Percentiles rank a stretch among this genome's conserved stretches.
These are phyloP conservation scores for Peronospora belbahrii DNA, from an alignment of 352 stramenopile genomes.

Conservation along the genomic window DNA sequence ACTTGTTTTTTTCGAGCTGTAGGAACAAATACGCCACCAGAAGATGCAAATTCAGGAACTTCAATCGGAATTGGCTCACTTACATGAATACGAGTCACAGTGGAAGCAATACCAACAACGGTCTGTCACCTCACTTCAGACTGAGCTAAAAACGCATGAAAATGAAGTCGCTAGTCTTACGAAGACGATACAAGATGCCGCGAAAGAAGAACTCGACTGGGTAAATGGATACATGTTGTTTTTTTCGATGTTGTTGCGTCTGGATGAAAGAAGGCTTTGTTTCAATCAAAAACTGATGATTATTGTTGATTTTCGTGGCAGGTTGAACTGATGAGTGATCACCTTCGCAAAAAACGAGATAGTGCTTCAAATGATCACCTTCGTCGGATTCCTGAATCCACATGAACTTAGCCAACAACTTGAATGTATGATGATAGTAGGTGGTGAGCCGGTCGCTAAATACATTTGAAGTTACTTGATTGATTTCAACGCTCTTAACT, in stretches of 20 bases:
- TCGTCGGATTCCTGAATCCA: no score
- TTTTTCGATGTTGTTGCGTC: background rate
- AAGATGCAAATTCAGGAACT: slow-evolving; percentile 11
- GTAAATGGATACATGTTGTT: background rate
- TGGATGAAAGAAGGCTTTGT: background rate
- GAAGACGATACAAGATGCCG: slow-evolving; percentile 10
- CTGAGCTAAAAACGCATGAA: slow-evolving; percentile 13
- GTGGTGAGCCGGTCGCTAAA: no score
- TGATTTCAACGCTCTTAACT: no score
- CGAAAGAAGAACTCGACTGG: slow-evolving; percentile 19
- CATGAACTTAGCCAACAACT: no score
- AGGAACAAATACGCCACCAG: slow-evolving; percentile 20
- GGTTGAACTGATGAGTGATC: slow-evolving; percentile 11
- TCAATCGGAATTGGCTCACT: slow-evolving; percentile 9
- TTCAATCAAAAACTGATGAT: background rate
- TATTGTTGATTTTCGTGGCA: background rate
- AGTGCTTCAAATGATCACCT: no score
- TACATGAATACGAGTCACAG: slow-evolving; percentile 11
- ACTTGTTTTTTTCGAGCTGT: background rate
- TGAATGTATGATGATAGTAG: no score
- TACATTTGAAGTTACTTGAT: no score
- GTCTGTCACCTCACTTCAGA: slow-evolving; percentile 11
- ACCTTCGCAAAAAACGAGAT: background rate
- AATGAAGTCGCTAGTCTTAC: slow-evolving; percentile 9
- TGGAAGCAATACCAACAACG: slow-evolving; percentile 13